Evolutionary conservation across 352 stramenopile genomes (phyloP).

Genomic region (Phytopythium chamaehyphon): DNA sequence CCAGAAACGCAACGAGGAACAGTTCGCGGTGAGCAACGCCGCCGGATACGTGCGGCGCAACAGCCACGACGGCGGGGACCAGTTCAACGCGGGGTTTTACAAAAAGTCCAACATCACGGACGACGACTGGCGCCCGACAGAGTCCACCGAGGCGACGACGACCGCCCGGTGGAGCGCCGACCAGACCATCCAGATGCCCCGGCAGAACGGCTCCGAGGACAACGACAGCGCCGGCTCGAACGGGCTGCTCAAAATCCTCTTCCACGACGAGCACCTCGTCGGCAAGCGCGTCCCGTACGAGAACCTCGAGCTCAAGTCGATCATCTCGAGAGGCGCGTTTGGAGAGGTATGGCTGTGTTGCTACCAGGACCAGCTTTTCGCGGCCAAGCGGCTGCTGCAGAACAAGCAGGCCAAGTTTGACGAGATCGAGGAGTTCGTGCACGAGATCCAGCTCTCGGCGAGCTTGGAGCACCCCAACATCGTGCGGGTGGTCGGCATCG

Average conservation of each 20-base stretch:
- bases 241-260: constrained; percentile 18
- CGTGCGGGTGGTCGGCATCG: constrained; percentile 45
- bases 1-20: background rate
- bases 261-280: constrained; percentile 10
- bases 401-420: constrained; percentile 22
- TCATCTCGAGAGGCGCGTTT: constrained; percentile 22
- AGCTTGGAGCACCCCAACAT: constrained; percentile 47
- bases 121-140: background rate
- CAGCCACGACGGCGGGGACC: too few relatives aligned
- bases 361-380: constrained; percentile 34
- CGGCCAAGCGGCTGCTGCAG: constrained; percentile 36
- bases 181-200: background rate
- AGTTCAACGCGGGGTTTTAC: too few relatives aligned
- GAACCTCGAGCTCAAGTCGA: constrained; percentile 8
- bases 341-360: constrained; percentile 48
- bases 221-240: constrained; percentile 23
- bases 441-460: constrained; percentile 32
- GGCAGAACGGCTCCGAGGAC: background rate
- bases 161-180: background rate
- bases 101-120: background rate
- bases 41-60: too few relatives aligned
- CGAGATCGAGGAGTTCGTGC: constrained; percentile 31
- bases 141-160: background rate
- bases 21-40: too few relatives aligned
- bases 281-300: constrained; percentile 18